Base-by-base conservation (phyloP, 108 stramenopile genomes). In the Cylindrotheca fusiformis region DNA sequence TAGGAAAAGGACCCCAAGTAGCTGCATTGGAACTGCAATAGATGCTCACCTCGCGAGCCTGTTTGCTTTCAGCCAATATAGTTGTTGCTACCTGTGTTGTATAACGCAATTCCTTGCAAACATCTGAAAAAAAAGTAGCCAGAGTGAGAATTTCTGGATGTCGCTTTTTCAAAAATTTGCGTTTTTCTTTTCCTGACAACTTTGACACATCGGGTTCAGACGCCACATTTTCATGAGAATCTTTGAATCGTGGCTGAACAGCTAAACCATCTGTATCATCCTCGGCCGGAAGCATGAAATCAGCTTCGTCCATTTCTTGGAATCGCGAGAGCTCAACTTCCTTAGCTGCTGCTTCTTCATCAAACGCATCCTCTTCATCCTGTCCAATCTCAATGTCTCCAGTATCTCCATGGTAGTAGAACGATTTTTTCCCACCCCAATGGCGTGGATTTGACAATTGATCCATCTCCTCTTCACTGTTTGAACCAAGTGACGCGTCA, bases 351-450 rank as follows among this genome's bases (percentile, higher is more conserved):
- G 90, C 89, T 60, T 90, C 91, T 72, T 93, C 93, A 0, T 89
- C 71, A 22, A 72, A 77, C 19, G 91, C 92, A 70, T 89, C 84
- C 52, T 83, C 82, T 17, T 80, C 81, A 32, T 93, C 87, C 58
- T 96, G 94, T 18, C 95, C 96, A 68, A 96, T 90, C 67, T 97
- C 97, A 25, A 98, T 72, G 67, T 97, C 97, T 4, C 92, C 95
- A 0, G 96, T 96, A 60, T 98, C 97, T 33, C 91, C 97, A 32
- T 84, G 71, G 63, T 94, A 98, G 69, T 98, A 98, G 0, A 62
- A 57, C 3, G 77, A 74, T 72, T 95, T 95, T 55, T 82, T 92
- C 36, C 69, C 68, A 19, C 97, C 97, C 97, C 97, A 98, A 26
- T 80, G 75, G n/a, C 54, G 41, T 28, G 66, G 56, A 44, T 78